These are phyloP conservation scores for Penicillium sp. DNA, from an alignment of 2,329 filamentous ascomycete species.

Conservation along the genomic window DNA sequence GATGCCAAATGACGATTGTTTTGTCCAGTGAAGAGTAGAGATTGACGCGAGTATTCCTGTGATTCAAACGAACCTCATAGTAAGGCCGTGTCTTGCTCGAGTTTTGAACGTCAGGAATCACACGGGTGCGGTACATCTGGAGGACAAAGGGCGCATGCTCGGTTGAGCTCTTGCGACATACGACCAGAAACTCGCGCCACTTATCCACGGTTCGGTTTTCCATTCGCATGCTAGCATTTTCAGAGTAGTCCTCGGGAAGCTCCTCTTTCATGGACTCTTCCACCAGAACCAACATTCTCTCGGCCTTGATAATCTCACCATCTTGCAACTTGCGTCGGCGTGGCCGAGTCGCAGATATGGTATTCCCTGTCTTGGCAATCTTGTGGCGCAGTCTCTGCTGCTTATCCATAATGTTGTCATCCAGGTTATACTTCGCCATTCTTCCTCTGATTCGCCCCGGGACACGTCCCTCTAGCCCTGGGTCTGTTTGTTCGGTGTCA, in stretches of 20 bases:
- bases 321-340: constrained; percentile 47
- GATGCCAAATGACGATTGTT: constrained; percentile 63
- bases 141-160: constrained; percentile 57
- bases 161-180: constrained; percentile 59
- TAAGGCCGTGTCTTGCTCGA: constrained; percentile 55
- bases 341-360: constrained; percentile 35
- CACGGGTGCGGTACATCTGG: constrained; percentile 62
- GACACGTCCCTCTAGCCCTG: constrained; percentile 5
- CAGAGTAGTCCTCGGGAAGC: constrained; percentile 61
- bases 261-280: constrained; percentile 54
- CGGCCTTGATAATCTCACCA: constrained; percentile 66
- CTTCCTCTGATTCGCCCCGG: constrained; percentile 29
- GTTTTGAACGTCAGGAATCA: constrained; percentile 62
- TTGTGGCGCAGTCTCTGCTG: constrained; percentile 41
- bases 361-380: constrained; percentile 38
- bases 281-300: constrained; percentile 66
- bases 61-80: constrained; percentile 58
- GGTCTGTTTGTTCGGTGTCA: constrained; percentile 13
- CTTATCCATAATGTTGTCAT: constrained; percentile 44
- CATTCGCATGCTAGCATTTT: constrained; percentile 61
- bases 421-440: constrained; percentile 47
- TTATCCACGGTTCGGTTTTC: constrained; percentile 61
- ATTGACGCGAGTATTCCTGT: constrained; percentile 58
- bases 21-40: constrained; percentile 68
- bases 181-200: constrained; percentile 65